Conservation (phyloP, 345 rosid species). For the Bruguiera sexangula region DNA sequence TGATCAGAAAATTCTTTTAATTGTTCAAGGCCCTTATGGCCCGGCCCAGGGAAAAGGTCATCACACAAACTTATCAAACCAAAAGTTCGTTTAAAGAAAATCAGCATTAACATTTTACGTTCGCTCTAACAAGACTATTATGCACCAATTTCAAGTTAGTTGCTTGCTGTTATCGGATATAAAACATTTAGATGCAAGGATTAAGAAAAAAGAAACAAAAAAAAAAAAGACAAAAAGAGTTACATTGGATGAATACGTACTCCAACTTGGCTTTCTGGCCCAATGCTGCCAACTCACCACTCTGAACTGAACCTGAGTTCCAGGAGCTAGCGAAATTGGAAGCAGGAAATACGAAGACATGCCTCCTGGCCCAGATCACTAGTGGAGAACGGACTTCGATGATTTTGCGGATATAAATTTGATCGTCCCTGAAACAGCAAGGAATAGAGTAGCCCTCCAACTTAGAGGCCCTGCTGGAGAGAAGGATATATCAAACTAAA, state of each 20-base stretch:
- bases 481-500: neutral
- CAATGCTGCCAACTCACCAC: conserved; percentile 89
- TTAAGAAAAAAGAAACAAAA: too few relatives aligned
- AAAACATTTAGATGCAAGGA: too few relatives aligned
- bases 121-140: too few relatives aligned
- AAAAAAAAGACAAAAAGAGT: too few relatives aligned
- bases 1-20: too few relatives aligned
- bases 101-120: too few relatives aligned
- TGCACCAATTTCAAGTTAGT: too few relatives aligned
- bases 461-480: neutral
- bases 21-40: too few relatives aligned
- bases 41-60: too few relatives aligned
- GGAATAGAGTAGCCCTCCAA: neutral
- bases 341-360: conserved; percentile 85
- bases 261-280: conserved; percentile 98
- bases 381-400: conserved; percentile 90
- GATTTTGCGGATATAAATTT: conserved; percentile 91
- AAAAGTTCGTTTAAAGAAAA: too few relatives aligned
- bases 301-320: conserved; percentile 81
- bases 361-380: conserved; percentile 86
- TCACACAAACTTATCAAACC: too few relatives aligned
- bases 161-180: too few relatives aligned
- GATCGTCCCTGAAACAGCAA: conserved; percentile 51
- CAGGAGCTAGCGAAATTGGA: conserved; percentile 90
- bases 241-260: conserved; percentile 13